Evolutionary conservation across 2,329 filamentous ascomycete species (phyloP).

Genomic region (Diplodia intermedia): DNA sequence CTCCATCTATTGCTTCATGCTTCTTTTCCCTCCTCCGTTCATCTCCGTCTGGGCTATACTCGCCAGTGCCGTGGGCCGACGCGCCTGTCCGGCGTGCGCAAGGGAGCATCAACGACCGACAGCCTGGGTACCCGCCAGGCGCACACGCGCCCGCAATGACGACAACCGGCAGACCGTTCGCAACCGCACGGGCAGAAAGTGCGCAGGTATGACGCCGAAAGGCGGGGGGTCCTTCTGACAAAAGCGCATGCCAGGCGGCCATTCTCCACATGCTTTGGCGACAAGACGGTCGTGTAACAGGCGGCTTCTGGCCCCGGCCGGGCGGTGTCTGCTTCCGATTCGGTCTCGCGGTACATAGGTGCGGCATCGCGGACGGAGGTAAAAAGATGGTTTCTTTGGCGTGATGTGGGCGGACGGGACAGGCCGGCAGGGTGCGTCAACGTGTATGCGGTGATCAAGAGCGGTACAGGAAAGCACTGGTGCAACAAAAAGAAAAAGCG

Average conservation of each 20-base stretch:
- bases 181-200: background rate
- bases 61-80: background rate
- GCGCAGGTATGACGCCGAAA: too few relatives aligned
- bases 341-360: background rate
- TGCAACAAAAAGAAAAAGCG: background rate
- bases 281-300: background rate
- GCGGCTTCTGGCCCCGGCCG: background rate
- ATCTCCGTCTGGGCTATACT: background rate
- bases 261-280: too few relatives aligned
- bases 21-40: background rate
- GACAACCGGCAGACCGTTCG: background rate
- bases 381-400: background rate
- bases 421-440: background rate
- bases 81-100: background rate
- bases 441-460: background rate
- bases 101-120: background rate
- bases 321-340: background rate
- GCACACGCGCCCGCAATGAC: background rate
- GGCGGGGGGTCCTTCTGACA: too few relatives aligned
- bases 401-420: background rate
- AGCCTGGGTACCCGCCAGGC: too few relatives aligned
- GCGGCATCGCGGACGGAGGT: background rate
- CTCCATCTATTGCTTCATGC: background rate
- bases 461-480: background rate
- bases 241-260: too few relatives aligned